A percentile compares a stretch with the other conserved stretches of the same genome.
These are phyloP conservation scores for Phytophthora parvispora DNA, from an alignment of 352 stramenopile species.

Conservation along the genomic window DNA sequence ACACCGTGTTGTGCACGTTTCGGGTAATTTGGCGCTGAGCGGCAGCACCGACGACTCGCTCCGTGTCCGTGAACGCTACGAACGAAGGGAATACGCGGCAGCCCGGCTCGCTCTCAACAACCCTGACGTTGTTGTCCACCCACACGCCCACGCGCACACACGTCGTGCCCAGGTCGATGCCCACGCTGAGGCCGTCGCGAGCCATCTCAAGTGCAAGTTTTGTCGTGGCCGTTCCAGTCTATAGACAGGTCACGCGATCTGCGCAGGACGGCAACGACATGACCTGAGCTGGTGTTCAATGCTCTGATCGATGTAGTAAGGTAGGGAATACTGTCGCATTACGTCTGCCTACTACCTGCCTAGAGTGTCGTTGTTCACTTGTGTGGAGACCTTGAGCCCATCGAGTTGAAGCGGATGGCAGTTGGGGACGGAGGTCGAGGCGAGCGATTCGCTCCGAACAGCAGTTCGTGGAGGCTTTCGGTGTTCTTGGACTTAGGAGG, in stretches of 20 bases:
- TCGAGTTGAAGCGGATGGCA: constrained; percentile 21
- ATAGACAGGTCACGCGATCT: no score
- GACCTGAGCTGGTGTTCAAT: no score
- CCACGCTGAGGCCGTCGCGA: background rate
- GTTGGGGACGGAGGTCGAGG: constrained; percentile 14
- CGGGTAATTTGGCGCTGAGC: background rate
- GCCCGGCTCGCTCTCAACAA: background rate
- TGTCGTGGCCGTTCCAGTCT: no score
- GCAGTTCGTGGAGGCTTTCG: constrained; percentile 23
- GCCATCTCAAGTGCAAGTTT: background rate
- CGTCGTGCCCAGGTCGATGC: constrained; percentile 12
- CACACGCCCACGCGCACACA: constrained; percentile 2
- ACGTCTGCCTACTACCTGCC: no score
- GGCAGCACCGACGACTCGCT: background rate
- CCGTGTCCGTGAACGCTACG: constrained; percentile 2
- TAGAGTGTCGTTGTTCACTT: background rate
- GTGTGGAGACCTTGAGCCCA: constrained; percentile 1
- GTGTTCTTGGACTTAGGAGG: background rate
- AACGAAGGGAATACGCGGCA: background rate
- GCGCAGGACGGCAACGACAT: no score
- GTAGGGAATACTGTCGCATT: no score
- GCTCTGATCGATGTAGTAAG: no score
- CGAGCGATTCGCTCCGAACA: constrained; percentile 14
- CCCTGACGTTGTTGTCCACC: background rate
- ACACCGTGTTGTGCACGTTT: constrained; percentile 5